phyloP scores from a whole-genome alignment of 75 land plant genomes.

The Sequoiadendron giganteum region DNA sequence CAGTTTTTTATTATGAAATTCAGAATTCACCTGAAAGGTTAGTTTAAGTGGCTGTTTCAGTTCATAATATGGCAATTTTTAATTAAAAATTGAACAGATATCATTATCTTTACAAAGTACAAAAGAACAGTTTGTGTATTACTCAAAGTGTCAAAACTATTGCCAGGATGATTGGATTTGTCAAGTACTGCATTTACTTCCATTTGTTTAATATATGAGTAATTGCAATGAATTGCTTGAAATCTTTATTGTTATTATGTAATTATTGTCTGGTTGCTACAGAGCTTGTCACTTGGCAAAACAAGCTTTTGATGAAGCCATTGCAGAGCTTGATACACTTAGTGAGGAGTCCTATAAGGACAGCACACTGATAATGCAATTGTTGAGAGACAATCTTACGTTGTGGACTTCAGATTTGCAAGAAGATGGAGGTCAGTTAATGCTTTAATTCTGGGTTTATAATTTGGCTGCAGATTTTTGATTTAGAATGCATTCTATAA shows the following conservation, averaged over 20 bases:
- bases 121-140: conserved; percentile 4
- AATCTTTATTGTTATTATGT: background rate
- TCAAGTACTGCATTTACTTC: background rate
- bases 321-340: conserved; percentile 90
- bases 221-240: background rate
- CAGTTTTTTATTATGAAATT: conserved; percentile 76
- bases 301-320: conserved; percentile 98
- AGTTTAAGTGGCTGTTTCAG: background rate
- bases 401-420: conserved; percentile 98
- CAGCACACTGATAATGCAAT: conserved; percentile 94
- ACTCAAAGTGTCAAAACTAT: background rate
- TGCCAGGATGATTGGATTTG: background rate
- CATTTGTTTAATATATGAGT: background rate
- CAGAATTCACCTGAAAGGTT: conserved; percentile 66
- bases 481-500: background rate
- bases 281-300: conserved; percentile 98
- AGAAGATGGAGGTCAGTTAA: conserved; percentile 78
- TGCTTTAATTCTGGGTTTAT: background rate
- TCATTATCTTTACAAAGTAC: background rate
- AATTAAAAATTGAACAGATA: background rate
- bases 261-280: conserved; percentile 5
- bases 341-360: conserved; percentile 98
- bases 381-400: conserved; percentile 92
- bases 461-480: background rate
- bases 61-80: background rate